Conservation (phyloP, 768 basidiomycete genomes). For the Pleurotus salmoneostramineus region DNA sequence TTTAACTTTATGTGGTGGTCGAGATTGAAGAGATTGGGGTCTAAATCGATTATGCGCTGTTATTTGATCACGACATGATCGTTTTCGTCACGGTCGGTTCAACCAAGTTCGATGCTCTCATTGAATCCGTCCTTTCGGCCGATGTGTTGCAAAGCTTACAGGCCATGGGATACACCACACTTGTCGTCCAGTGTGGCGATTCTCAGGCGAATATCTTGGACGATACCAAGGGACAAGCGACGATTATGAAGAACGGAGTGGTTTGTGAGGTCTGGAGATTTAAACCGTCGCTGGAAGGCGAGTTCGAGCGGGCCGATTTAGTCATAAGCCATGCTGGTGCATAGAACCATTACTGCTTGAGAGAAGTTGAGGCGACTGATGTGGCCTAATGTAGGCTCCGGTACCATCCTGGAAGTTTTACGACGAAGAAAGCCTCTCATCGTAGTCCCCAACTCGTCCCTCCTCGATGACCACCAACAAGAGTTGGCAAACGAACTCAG, state of each 20-base stretch:
- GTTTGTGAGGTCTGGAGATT: constrained; percentile 68
- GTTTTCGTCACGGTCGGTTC: constrained; percentile 88
- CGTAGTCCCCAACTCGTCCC: constrained; percentile 82
- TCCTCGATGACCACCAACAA: constrained; percentile 91
- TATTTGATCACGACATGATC: constrained; percentile 26
- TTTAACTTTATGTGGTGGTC: neutral
- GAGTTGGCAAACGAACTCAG: constrained; percentile 77
- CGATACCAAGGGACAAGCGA: constrained; percentile 15
- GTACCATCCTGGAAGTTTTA: constrained; percentile 89
- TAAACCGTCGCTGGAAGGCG: constrained; percentile 65
- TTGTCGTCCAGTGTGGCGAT: constrained; percentile 80
- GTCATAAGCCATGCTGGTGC: constrained; percentile 94
- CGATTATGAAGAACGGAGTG: constrained; percentile 35
- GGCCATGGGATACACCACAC: constrained; percentile 47
- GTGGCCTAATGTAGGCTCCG: constrained; percentile 60
- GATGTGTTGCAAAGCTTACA: constrained; percentile 54
- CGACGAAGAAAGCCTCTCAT: constrained; percentile 74
- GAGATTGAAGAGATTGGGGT: neutral
- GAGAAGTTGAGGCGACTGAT: neutral
- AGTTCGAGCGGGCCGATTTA: constrained; percentile 65
- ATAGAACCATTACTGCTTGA: constrained; percentile 15
- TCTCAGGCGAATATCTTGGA: constrained; percentile 41
- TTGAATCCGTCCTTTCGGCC: constrained; percentile 53
- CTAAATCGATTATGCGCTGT: too few species aligned
- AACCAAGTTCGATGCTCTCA: constrained; percentile 77